Base-by-base conservation (phyloP, 768 basidiomycete genomes). In the Kockovaella imperatae region DNA sequence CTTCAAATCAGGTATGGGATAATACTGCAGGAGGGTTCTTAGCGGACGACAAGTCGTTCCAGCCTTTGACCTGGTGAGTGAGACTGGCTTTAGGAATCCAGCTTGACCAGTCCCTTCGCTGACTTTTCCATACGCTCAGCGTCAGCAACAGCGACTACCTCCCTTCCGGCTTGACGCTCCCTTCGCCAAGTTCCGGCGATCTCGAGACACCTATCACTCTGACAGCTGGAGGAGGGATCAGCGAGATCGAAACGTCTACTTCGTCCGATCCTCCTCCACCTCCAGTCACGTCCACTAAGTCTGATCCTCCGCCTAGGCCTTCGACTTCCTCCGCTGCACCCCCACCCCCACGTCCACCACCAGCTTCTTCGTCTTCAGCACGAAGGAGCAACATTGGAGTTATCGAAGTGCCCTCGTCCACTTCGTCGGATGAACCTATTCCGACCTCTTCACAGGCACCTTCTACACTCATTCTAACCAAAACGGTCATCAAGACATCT, bases 61-160 rank as follows among this genome's bases (percentile, higher is more conserved):
- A 49, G 25, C 35, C 44, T 3, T 6, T 60, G 15, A 25, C 35
- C 11, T 64, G 62, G 62, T 64, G 35, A 42, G 59, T 59, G 1
- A 23, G 14, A 10, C 5, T 6, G 25, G 23, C 10, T 23, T 42
- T 25, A 14, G n/a, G n/a, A n/a, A 25, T 6, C 24, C 23, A 10
- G 23, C 13, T 20, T 11, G 6, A 42, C 25, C 14, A 6, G 28
- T 7, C 23, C 8, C 13, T 20, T 11, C 18, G 40, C 23, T 42
- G 24, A 42, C 24, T 26, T 6, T 11, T 42, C 7, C 21, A n/a
- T n/a, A n/a, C n/a, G n/a, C 10, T 25, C 28, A 42, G 40, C 25
- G 40, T 21, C 25, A 11, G 13, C 6, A 20, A 42, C 18, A 26
- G 8, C 20, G 11, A 23, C 14, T 28, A 7, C 24, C 20, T 42